A percentile compares a stretch with the other conserved stretches of the same genome.
Evolutionary conservation across 1,284 basidiomycete species (phyloP).

Genomic region (Tylopilus orsonianus): DNA sequence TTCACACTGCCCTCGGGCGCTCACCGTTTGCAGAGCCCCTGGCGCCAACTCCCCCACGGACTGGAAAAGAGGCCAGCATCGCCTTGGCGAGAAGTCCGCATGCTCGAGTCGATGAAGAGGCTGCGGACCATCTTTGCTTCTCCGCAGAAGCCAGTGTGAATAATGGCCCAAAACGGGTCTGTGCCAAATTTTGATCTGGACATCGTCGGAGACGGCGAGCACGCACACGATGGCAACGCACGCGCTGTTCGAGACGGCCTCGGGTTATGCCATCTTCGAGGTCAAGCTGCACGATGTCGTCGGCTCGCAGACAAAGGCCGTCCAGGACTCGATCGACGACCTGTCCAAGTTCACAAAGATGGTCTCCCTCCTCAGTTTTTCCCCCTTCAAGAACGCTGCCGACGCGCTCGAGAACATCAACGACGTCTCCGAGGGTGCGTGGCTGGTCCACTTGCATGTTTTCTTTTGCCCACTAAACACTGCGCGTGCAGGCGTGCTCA

Average conservation of each 20-base stretch:
- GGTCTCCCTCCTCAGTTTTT: conserved; percentile 90
- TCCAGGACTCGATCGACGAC: conserved; percentile 87
- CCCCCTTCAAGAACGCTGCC: conserved; percentile 93
- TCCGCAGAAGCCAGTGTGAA: conserved; percentile 14
- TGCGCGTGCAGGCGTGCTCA: conserved; percentile 67
- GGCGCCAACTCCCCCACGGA: not conserved
- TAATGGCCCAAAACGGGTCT: conserved; percentile 1
- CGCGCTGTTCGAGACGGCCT: conserved; percentile 92
- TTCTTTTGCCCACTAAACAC: not conserved
- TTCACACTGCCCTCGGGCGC: conserved; percentile 6
- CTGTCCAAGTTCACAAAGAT: conserved; percentile 93
- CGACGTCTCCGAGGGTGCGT: conserved; percentile 91
- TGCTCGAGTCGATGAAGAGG: no score
- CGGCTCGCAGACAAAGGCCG: conserved; percentile 77
- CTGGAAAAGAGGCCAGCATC: no score
- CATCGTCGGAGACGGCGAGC: conserved; percentile 14
- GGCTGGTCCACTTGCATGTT: not conserved
- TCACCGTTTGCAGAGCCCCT: not conserved
- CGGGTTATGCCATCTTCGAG: conserved; percentile 94
- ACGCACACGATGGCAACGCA: conserved; percentile 67
- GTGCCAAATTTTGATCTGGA: conserved; percentile 11
- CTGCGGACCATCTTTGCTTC: no score
- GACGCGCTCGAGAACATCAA: conserved; percentile 97
- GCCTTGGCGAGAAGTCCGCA: no score
- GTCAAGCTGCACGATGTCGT: conserved; percentile 89